Evolutionary conservation across 2,329 filamentous ascomycete species (phyloP).

Genomic region (Coleophoma cylindrospora): DNA sequence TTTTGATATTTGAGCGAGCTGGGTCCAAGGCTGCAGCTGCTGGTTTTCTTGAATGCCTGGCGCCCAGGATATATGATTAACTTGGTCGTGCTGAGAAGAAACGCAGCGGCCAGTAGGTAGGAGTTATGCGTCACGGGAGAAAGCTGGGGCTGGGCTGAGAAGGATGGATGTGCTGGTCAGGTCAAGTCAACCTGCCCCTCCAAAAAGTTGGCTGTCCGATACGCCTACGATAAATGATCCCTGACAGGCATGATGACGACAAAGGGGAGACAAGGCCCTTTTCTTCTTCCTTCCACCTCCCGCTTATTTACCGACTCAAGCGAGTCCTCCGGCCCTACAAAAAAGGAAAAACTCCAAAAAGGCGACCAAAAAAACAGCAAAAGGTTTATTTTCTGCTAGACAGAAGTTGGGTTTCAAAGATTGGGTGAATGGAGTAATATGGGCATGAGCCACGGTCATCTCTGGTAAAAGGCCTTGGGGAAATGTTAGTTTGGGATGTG

Average conservation of each 20-base stretch:
- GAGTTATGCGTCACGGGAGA: too few species aligned
- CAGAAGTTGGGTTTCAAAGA: slow-evolving; percentile 39
- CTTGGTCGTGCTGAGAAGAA: too few species aligned
- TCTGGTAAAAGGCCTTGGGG: slow-evolving; percentile 28
- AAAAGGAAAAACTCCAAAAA: neutral
- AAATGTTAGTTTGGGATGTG: slow-evolving; percentile 6
- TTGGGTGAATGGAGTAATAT: slow-evolving; percentile 45
- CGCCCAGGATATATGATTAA: too few species aligned
- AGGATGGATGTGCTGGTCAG: too few species aligned
- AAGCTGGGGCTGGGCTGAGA: too few species aligned
- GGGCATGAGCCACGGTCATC: slow-evolving; percentile 36
- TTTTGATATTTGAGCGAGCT: neutral
- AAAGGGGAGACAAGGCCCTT: neutral
- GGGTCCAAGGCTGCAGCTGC: neutral
- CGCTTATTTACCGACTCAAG: neutral
- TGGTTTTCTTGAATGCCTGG: neutral
- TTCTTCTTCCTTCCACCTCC: neutral
- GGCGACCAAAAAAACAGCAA: slow-evolving; percentile 7
- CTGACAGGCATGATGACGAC: neutral
- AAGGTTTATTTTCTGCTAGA: slow-evolving; percentile 16
- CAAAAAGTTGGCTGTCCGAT: too few species aligned
- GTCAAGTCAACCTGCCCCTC: too few species aligned
- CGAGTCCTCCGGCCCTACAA: neutral
- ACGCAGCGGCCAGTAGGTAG: too few species aligned
- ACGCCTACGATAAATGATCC: neutral